Evolutionary conservation across 2,329 filamentous ascomycete species (phyloP).

Genomic region (Fusarium sp.): DNA sequence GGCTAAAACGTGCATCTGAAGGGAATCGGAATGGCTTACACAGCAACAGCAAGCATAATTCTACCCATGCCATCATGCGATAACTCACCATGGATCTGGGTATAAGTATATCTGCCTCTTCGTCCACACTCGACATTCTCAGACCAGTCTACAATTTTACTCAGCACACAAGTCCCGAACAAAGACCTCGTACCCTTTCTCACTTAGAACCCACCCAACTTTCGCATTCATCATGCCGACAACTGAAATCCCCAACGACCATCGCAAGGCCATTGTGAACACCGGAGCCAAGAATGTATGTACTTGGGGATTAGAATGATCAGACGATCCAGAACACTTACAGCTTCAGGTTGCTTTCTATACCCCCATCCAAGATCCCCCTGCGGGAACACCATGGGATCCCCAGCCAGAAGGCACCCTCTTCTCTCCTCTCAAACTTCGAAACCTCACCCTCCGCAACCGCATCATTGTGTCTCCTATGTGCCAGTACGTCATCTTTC

Average conservation of each 20-base stretch:
- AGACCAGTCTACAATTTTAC: neutral
- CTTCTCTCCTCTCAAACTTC: constrained; percentile 59
- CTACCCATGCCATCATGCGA: neutral
- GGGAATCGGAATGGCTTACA: neutral
- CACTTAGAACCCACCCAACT: neutral
- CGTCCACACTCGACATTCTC: neutral
- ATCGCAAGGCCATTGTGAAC: constrained; percentile 34
- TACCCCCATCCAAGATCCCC: constrained; percentile 42
- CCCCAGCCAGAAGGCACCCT: constrained; percentile 45
- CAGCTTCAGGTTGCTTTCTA: constrained; percentile 36
- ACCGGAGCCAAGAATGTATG: constrained; percentile 33
- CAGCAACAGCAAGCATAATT: neutral
- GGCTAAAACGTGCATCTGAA: neutral
- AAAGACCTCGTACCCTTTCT: neutral
- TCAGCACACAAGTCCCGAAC: neutral
- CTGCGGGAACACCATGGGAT: constrained; percentile 42
- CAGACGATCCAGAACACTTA: neutral
- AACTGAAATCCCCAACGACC: constrained; percentile 5
- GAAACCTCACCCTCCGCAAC: constrained; percentile 58
- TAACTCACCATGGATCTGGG: neutral
- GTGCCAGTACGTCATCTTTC: constrained; percentile 55
- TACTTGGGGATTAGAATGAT: neutral
- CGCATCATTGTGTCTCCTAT: constrained; percentile 61
- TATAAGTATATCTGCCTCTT: neutral
- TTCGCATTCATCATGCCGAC: constrained; percentile 13